Conservation (phyloP, 2,329 filamentous ascomycete genomes). For the Zalaria obscura region DNA sequence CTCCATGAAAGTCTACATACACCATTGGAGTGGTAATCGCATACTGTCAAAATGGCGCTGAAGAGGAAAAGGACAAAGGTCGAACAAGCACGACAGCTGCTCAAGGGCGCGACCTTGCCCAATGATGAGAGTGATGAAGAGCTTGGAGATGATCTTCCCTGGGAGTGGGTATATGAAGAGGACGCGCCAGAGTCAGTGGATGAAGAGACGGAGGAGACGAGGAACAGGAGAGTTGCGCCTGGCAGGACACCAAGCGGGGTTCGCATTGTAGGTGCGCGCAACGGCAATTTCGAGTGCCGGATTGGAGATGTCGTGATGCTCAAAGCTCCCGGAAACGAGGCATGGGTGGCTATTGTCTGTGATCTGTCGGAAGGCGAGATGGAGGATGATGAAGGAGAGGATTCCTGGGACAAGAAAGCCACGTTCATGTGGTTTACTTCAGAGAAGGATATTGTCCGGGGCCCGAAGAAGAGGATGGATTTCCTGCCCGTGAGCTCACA, state of each 20-base stretch:
- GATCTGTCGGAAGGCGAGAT: constrained; percentile 59
- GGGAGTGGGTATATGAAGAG: constrained; percentile 44
- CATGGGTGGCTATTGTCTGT: constrained; percentile 84
- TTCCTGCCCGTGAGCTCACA: constrained; percentile 37
- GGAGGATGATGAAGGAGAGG: constrained; percentile 45
- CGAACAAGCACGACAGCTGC: constrained; percentile 33
- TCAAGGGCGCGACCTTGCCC: constrained; percentile 46
- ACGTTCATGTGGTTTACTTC: constrained; percentile 95
- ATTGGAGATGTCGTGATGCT: constrained; percentile 76
- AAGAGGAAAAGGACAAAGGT: constrained; percentile 25
- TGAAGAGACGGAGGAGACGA: constrained; percentile 9
- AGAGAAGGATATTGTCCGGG: constrained; percentile 75
- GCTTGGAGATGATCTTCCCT: constrained; percentile 41
- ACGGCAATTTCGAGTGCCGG: constrained; percentile 66
- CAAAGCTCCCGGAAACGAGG: constrained; percentile 78
- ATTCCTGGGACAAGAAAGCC: constrained; percentile 48
- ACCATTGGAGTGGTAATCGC: no score
- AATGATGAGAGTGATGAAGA: constrained; percentile 84
- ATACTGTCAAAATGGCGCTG: constrained; percentile 1
- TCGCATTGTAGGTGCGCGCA: constrained; percentile 62
- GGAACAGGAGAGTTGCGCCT: constrained; percentile 5
- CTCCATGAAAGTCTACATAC: no score
- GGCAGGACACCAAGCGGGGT: not conserved
- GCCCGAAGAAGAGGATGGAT: constrained; percentile 68
- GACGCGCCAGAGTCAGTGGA: no score